These are phyloP conservation scores for Globisporangium nodosum DNA, from an alignment of 352 stramenopile genomes.

Conservation along the genomic window DNA sequence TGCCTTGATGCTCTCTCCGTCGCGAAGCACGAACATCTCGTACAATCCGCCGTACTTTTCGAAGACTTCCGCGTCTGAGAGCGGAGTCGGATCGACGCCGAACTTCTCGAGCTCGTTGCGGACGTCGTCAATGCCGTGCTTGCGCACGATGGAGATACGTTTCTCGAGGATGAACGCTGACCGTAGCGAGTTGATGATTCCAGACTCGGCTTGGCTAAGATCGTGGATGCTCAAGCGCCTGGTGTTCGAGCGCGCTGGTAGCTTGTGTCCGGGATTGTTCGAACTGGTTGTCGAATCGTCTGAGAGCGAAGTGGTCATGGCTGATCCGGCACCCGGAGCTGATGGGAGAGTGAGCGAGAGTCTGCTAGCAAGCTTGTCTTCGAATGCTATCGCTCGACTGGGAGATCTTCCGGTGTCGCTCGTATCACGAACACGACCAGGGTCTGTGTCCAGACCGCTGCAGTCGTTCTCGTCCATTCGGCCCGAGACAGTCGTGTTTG, in stretches of 20 bases:
- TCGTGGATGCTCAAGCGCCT: constrained; percentile 35
- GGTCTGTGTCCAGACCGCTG: neutral
- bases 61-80: constrained; percentile 15
- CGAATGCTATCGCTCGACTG: too few relatives aligned
- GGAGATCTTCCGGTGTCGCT: too few relatives aligned
- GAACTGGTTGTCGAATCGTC: neutral
- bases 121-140: constrained; percentile 30
- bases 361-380: too few relatives aligned
- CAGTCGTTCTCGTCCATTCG: neutral
- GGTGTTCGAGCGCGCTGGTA: constrained; percentile 14
- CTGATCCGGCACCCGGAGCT: too few relatives aligned
- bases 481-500: neutral
- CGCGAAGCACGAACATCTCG: constrained; percentile 59
- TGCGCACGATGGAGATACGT: constrained; percentile 51
- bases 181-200: constrained; percentile 50
- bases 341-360: too few relatives aligned
- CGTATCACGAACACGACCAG: neutral
- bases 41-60: constrained; percentile 55
- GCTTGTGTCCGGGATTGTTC: neutral
- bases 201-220: constrained; percentile 38
- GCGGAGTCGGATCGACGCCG: constrained; percentile 19
- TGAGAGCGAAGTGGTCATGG: too few relatives aligned
- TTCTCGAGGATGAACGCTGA: constrained; percentile 68
- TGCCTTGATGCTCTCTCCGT: constrained; percentile 58
- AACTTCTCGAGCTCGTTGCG: constrained; percentile 55